Evolutionary conservation across 164 flowering plant genomes (phyloP), one percentile per base, ranked within the genome.

Genomic region (Dillenia turbinata): DNA sequence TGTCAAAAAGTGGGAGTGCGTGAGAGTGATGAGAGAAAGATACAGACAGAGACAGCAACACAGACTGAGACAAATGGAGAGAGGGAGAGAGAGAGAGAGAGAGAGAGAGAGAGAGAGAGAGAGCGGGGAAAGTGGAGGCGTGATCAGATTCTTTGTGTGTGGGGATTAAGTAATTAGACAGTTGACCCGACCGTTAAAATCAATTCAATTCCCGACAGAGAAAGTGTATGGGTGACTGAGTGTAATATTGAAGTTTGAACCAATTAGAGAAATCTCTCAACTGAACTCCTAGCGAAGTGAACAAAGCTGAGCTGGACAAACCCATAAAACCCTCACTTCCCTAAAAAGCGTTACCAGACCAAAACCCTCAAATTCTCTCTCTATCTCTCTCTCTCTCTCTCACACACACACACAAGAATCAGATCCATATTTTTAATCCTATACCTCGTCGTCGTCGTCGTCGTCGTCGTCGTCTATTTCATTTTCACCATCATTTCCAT

Each of bases 151-250:
- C 80, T 78, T 79, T 79, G 68, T 77, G 78, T 59, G 68, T 69
- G 67, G 70, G 40, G 40, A 33, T 33, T 5, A 33, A 33, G 40
- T 4, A 33, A 69, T 66, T 68, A 75, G 85, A 82, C 85, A 79
- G 83, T 82, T 84, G 92, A 82, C 83, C 68, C 70, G 64, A 70
- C 80, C 72, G 81, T 77, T 83, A 75, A 54, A 63, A 72, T 59
- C 70, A 59, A 54, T 11, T 33, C 40, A 54, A 19, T 49, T 16
- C 54, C 55, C 49, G 44, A 57, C 24, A 45, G 49, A 48, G 61
- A 57, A 60, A 57, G 40, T 33, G 69, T 55, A 52, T 59, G 72
- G 59, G 71, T 60, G 48, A 55, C 54, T 33, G 65, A 69, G 13
- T 33, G 67, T 22, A 46, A 55, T 55, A 51, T 61, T 24, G 69